A percentile compares a stretch with the other conserved stretches of the same genome.
phyloP scores from a whole-genome alignment of 1,139 yeast species.

The Yamadazyma dendronema region DNA sequence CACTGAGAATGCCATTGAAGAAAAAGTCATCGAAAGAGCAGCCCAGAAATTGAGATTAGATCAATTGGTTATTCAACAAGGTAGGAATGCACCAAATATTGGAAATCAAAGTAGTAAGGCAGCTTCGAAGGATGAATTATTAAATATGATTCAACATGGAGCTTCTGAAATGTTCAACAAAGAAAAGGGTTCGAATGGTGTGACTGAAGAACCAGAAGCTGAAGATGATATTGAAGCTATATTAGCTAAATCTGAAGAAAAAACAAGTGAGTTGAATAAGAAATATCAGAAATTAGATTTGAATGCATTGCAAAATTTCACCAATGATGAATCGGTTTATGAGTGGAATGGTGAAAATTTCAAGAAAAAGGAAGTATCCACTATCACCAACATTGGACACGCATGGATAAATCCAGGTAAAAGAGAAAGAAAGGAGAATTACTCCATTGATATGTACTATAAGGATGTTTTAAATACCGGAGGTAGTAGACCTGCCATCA shows the following conservation, averaged over 20 bases:
- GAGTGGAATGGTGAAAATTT: constrained; percentile 87
- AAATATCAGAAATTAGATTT: constrained; percentile 67
- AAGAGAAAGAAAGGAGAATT: constrained; percentile 76
- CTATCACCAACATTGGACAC: constrained; percentile 41
- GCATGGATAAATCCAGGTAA: constrained; percentile 75
- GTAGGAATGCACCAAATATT: constrained; percentile 46
- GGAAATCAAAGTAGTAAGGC: constrained; percentile 41
- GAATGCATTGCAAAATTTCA: constrained; percentile 74
- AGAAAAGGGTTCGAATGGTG: constrained; percentile 15
- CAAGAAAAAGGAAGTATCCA: constrained; percentile 55
- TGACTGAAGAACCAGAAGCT: constrained; percentile 22
- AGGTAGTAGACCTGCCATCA: constrained; percentile 30
- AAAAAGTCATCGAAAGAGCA: constrained; percentile 76
- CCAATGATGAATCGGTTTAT: constrained; percentile 64
- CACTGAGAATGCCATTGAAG: constrained; percentile 80
- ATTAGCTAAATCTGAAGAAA: constrained; percentile 58
- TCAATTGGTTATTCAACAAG: constrained; percentile 80
- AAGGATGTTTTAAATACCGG: constrained; percentile 71
- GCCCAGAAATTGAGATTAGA: constrained; percentile 75
- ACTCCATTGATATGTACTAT: constrained; percentile 75
- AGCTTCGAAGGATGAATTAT: constrained; percentile 64
- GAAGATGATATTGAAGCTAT: constrained; percentile 58
- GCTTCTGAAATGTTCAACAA: constrained; percentile 60
- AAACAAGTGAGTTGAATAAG: constrained; percentile 59
- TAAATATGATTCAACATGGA: constrained; percentile 80